Base-by-base conservation (phyloP, 139 green algal species). In the Chlamydomonas sp. region DNA sequence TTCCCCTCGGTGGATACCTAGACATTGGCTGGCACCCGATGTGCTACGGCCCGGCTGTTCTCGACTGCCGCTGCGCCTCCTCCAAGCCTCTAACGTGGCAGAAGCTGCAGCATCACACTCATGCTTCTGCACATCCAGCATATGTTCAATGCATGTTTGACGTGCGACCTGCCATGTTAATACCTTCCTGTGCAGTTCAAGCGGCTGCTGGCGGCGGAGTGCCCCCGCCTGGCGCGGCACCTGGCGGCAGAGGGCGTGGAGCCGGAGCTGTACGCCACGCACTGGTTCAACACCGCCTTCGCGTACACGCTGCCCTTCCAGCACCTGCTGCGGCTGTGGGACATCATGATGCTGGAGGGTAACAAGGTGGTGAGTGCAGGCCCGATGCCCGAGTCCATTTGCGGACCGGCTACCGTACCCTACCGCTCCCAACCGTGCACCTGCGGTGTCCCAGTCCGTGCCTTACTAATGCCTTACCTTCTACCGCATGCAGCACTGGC, bases 241-340 rank as follows among this genome's bases (percentile, higher is more conserved):
- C 72, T 98, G 77, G 73, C 88, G 73, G 68, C 85, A n/a, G 87
- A 95, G 90, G 92, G 90, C 10, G 87, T 96, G 59, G 89, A 92
- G 18, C 91, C 93, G 0, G 92, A 74, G 80, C 96, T 98, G 94
- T 98, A 94, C 87, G 95, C 91, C 87, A 95, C 90, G 49, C 94
- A 98, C 91, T 98, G 96, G 96, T 98, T 98, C 93, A 97, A 97
- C 88, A 98, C 96, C 31, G 85, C 97, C 5, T 98, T 97, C 89
- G 91, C 95, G 9, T 98, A 98, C 92, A 94, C 84, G 49, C 90
- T 98, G 83, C 96, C 96, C 16, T 97, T 98, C 79, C 85, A 91
- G 62, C 93, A 97, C 88, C 92, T 97, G 81, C 89, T 98, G 80
- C 89, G 96, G 14, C 89, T 98, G 59, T 98, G 96, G 96, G 96